phyloP scores from a whole-genome alignment of 2,329 filamentous ascomycete genomes.

The Fusarium sp. region DNA sequence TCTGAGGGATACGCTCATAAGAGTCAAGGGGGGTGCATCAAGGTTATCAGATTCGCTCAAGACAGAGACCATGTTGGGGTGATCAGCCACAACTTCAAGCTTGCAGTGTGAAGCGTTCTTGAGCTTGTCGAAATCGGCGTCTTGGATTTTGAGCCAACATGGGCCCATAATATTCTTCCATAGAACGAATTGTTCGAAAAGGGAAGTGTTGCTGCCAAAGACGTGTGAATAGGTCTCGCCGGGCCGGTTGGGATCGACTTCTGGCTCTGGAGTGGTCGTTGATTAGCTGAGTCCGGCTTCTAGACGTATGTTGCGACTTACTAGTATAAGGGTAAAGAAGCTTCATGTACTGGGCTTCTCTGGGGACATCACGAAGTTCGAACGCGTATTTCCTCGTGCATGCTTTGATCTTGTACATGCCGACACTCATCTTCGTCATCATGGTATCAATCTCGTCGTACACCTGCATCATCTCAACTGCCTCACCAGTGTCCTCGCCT shows the following conservation, averaged over 20 bases:
- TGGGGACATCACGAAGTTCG: constrained; percentile 86
- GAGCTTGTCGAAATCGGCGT: constrained; percentile 83
- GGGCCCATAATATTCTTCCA: constrained; percentile 99
- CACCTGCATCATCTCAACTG: constrained; percentile 87
- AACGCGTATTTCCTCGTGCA: constrained; percentile 95
- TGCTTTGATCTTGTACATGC: constrained; percentile 92
- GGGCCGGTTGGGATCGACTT: constrained; percentile 72
- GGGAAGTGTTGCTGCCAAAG: constrained; percentile 90
- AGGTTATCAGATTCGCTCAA: constrained; percentile 82
- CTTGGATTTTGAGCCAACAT: constrained; percentile 93
- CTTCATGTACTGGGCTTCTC: constrained; percentile 91
- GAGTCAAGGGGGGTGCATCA: constrained; percentile 85
- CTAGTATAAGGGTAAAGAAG: constrained; percentile 94
- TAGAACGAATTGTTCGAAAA: constrained; percentile 98
- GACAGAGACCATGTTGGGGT: constrained; percentile 79
- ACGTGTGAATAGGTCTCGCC: constrained; percentile 95
- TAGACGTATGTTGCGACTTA: constrained; percentile 43
- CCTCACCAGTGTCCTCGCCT: constrained; percentile 77
- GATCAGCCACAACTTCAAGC: constrained; percentile 84
- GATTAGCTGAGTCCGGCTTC: constrained; percentile 12
- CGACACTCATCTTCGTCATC: constrained; percentile 88
- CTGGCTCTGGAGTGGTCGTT: constrained; percentile 62
- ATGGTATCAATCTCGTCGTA: constrained; percentile 88
- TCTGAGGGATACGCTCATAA: constrained; percentile 94
- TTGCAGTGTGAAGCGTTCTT: constrained; percentile 98